Conservation (phyloP, 306 rosid species). For the Boehmeria nivea region DNA sequence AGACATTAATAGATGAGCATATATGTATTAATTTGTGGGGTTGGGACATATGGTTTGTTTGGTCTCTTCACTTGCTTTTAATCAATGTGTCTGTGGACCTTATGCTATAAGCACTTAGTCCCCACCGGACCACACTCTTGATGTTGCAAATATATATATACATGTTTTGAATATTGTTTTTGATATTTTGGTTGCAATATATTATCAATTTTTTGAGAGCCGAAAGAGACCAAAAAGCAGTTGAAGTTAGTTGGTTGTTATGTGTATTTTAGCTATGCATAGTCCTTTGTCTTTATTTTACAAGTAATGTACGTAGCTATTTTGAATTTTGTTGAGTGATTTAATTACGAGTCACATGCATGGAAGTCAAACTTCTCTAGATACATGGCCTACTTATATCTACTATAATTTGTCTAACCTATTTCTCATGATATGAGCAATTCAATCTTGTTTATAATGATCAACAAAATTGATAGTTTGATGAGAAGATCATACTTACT, state of each 20-base stretch:
- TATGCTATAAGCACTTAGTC: neutral
- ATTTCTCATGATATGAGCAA: no score
- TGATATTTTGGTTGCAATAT: conserved; percentile 3
- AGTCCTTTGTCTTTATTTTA: no score
- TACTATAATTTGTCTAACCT: no score
- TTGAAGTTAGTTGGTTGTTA: neutral
- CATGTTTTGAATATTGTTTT: neutral
- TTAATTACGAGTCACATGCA: no score
- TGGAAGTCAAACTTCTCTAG: no score
- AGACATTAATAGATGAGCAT: neutral
- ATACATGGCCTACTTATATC: no score
- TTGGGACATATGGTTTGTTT: neutral
- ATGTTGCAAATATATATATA: neutral
- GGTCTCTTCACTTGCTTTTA: neutral
- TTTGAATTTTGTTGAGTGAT: no score
- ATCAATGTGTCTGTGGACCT: neutral
- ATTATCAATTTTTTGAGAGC: conserved; percentile 5
- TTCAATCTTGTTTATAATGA: no score
- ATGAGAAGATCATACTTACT: no score
- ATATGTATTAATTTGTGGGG: conserved; percentile 1
- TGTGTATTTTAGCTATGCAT: neutral
- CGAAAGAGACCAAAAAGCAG: conserved; percentile 2
- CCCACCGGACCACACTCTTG: neutral
- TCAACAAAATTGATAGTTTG: no score
- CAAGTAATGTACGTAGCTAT: no score